phyloP scores from a whole-genome alignment of 2,329 filamentous ascomycete species.

The Epichloe baconii region DNA sequence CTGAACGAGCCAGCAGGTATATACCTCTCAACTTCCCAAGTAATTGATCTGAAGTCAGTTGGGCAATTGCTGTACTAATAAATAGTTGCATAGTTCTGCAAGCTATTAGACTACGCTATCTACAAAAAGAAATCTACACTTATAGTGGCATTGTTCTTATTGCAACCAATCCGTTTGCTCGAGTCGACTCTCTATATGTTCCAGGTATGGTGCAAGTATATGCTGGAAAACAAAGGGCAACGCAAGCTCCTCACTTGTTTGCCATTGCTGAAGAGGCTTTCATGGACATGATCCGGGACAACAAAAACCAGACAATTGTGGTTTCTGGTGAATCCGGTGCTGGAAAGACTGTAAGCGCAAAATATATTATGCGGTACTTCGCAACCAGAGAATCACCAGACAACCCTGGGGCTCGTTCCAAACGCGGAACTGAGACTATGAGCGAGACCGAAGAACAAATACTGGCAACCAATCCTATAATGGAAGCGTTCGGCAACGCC shows the following conservation, averaged over 20 bases:
- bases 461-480: slow-evolving; percentile 94
- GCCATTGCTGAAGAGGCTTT: slow-evolving; percentile 98
- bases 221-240: slow-evolving; percentile 89
- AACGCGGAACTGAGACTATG: slow-evolving; percentile 67
- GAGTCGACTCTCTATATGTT: slow-evolving; percentile 95
- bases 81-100: slow-evolving; percentile 57
- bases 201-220: slow-evolving; percentile 99
- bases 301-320: slow-evolving; percentile 94
- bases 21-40: background rate
- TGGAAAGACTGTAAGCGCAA: slow-evolving; percentile 97
- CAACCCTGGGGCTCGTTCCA: slow-evolving; percentile 64
- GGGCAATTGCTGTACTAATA: background rate
- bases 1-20: slow-evolving; percentile 94
- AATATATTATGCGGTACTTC: slow-evolving; percentile 99
- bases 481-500: slow-evolving; percentile 99
- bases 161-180: slow-evolving; percentile 93
- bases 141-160: slow-evolving; percentile 98
- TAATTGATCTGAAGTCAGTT: background rate
- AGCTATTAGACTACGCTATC: slow-evolving; percentile 92
- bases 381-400: slow-evolving; percentile 91
- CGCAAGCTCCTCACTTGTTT: slow-evolving; percentile 94
- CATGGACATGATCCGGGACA: slow-evolving; percentile 96
- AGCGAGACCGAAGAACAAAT: slow-evolving; percentile 99
- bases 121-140: slow-evolving; percentile 98
- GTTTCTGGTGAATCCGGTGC: slow-evolving; percentile 99